A percentile compares a stretch with the other conserved stretches of the same genome.
Evolutionary conservation across 495 filamentous ascomycete species (phyloP).

Genomic region (Penicillium goetzii): DNA sequence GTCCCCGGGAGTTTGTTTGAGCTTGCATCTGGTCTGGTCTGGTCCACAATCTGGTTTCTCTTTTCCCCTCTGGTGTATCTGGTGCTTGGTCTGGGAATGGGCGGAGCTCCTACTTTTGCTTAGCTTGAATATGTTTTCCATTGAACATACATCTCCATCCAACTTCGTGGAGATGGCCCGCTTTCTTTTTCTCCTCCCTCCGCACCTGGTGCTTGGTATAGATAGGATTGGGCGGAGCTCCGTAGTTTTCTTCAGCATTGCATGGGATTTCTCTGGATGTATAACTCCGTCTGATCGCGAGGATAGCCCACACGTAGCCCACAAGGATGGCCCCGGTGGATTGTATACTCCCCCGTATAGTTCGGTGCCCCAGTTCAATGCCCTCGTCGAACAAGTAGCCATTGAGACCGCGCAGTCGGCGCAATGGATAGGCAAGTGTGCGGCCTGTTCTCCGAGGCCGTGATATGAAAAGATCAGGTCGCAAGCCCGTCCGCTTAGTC

Average conservation of each 20-base stretch:
- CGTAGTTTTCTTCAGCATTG: neutral
- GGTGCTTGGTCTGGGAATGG: neutral
- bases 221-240: neutral
- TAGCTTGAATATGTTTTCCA: neutral
- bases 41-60: neutral
- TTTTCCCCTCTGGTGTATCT: neutral
- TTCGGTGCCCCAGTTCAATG: neutral
- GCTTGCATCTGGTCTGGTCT: constrained; percentile 15
- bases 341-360: neutral
- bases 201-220: neutral
- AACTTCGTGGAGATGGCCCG: neutral
- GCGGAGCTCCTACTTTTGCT: neutral
- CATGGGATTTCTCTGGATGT: neutral
- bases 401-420: neutral
- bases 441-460: neutral
- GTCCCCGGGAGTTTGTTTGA: constrained; percentile 16
- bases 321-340: neutral
- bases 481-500: neutral
- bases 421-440: neutral
- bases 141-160: neutral
- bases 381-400: neutral
- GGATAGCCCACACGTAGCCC: neutral
- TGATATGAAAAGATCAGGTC: neutral
- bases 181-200: neutral
- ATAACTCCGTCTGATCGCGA: neutral